Conservation (phyloP, 768 basidiomycete species). For the Hortiboletus campestris region DNA sequence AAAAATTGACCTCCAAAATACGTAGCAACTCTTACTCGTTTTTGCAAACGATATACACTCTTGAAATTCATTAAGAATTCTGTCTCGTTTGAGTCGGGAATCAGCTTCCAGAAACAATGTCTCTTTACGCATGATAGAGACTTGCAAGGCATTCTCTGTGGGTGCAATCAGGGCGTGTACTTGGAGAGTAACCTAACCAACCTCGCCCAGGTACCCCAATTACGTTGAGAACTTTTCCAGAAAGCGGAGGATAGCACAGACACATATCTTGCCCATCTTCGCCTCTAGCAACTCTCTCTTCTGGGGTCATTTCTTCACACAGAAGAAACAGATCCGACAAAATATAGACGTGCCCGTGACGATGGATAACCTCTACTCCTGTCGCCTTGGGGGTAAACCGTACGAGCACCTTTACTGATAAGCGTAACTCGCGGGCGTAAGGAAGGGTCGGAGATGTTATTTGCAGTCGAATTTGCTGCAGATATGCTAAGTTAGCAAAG, state of each 20-base stretch:
- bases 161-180: slow-evolving; percentile 12
- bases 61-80: slow-evolving; percentile 64
- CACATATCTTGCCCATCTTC: slow-evolving; percentile 78
- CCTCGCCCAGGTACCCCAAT: slow-evolving; percentile 61
- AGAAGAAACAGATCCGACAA: slow-evolving; percentile 92
- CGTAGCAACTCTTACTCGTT: slow-evolving; percentile 48
- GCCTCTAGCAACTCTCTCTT: slow-evolving; percentile 52
- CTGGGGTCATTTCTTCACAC: slow-evolving; percentile 76
- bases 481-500: slow-evolving; percentile 4
- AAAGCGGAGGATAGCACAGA: slow-evolving; percentile 91
- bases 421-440: slow-evolving; percentile 74
- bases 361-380: slow-evolving; percentile 71
- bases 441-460: slow-evolving; percentile 78
- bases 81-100: slow-evolving; percentile 56
- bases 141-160: slow-evolving; percentile 67
- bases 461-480: slow-evolving; percentile 84
- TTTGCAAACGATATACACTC: slow-evolving; percentile 85
- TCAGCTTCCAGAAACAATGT: slow-evolving; percentile 64
- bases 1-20: neutral
- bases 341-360: slow-evolving; percentile 78
- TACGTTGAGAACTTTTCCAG: slow-evolving; percentile 87
- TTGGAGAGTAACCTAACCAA: slow-evolving; percentile 29
- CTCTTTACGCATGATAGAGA: slow-evolving; percentile 89
- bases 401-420: slow-evolving; percentile 69
- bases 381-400: slow-evolving; percentile 76